phyloP scores from a whole-genome alignment of 331 rosid genomes.

The Acacia pycnantha region DNA sequence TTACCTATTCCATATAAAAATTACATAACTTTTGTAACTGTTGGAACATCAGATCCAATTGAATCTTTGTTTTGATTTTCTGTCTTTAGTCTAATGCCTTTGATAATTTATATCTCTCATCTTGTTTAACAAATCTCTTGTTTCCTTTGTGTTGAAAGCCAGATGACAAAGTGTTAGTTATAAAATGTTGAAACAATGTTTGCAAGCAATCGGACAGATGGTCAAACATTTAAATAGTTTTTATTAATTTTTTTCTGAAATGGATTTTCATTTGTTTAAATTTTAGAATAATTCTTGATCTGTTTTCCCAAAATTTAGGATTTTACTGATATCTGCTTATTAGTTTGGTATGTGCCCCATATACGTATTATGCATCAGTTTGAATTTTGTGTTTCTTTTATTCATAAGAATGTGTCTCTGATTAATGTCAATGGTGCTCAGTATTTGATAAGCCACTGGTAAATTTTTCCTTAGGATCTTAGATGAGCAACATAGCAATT shows the following conservation, averaged over 20 bases:
- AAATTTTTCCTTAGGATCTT: background rate
- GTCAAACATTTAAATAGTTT: background rate
- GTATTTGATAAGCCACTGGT: constrained; percentile 16
- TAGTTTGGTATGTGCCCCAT: background rate
- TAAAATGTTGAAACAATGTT: background rate
- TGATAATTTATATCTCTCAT: background rate
- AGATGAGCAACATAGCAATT: background rate
- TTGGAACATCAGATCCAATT: background rate
- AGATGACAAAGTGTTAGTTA: background rate
- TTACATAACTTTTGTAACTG: background rate
- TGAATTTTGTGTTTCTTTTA: constrained; percentile 12
- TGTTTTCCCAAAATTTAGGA: background rate
- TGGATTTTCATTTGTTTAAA: background rate
- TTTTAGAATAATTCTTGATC: background rate
- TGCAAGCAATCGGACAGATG: background rate
- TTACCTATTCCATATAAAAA: background rate
- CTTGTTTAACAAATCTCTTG: background rate
- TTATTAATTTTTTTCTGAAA: background rate
- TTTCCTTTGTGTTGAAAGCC: background rate
- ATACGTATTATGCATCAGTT: background rate
- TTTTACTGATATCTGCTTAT: background rate
- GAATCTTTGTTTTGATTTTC: background rate
- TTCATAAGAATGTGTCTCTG: background rate
- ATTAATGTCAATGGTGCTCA: constrained; percentile 21
- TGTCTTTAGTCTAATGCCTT: background rate